phyloP scores from a whole-genome alignment of 2,329 filamentous ascomycete species.

The Ceratocystis colombiana region DNA sequence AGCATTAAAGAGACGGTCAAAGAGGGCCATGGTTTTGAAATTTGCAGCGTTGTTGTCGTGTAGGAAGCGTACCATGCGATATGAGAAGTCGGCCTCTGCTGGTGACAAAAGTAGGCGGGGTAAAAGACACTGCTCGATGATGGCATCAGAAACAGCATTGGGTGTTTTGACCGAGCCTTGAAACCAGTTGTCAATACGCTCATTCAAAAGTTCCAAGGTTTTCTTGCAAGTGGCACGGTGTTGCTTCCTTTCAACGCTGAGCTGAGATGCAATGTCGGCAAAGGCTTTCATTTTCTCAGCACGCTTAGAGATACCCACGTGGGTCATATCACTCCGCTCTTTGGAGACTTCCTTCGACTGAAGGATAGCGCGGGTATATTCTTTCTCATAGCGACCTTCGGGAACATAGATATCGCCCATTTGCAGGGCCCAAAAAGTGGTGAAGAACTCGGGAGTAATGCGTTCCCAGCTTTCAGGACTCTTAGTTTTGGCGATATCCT shows the following conservation, averaged over 20 bases:
- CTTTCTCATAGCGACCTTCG: constrained; percentile 64
- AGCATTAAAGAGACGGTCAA: constrained; percentile 74
- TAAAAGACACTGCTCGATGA: constrained; percentile 88
- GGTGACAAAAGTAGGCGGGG: constrained; percentile 76
- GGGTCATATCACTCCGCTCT: constrained; percentile 63
- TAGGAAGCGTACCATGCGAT: constrained; percentile 75
- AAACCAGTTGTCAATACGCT: constrained; percentile 74
- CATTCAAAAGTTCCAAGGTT: constrained; percentile 53
- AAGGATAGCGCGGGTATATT: constrained; percentile 58
- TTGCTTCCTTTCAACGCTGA: constrained; percentile 26
- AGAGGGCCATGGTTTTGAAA: constrained; percentile 75
- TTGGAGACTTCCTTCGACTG: constrained; percentile 57
- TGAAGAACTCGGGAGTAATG: constrained; percentile 71
- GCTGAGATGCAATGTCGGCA: constrained; percentile 42
- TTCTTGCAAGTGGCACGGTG: constrained; percentile 24
- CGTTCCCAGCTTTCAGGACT: constrained; percentile 55
- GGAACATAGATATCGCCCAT: constrained; percentile 72
- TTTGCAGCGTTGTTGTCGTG: constrained; percentile 75
- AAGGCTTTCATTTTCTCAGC: constrained; percentile 61
- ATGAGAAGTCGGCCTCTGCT: constrained; percentile 79
- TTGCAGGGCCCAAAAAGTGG: constrained; percentile 85
- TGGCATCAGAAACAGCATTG: constrained; percentile 58
- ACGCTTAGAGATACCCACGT: constrained; percentile 54
- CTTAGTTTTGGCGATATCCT: constrained; percentile 52
- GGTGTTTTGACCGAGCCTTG: constrained; percentile 39